Percentiles rank a stretch among this genome's conserved stretches.
These are phyloP conservation scores for Vigna radiata DNA, from an alignment of 306 rosid species.

Conservation along the genomic window DNA sequence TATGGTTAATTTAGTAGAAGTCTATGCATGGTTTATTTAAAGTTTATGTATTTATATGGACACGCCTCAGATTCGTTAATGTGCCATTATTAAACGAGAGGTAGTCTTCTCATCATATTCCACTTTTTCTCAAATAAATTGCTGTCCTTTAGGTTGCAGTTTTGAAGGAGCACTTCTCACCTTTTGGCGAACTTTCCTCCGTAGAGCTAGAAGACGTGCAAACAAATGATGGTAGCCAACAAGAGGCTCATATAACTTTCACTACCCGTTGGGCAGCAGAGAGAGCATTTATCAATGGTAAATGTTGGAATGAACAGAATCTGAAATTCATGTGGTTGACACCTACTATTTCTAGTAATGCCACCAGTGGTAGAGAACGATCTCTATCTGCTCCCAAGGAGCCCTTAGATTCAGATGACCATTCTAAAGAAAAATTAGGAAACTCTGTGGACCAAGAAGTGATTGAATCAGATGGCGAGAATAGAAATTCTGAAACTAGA, in stretches of 20 bases:
- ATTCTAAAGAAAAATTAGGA: slow-evolving; percentile 48
- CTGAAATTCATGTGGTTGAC: slow-evolving; percentile 74
- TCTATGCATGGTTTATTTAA: not conserved
- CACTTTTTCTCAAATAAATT: slow-evolving; percentile 36
- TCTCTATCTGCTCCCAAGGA: slow-evolving; percentile 61
- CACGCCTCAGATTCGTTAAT: slow-evolving; percentile 12
- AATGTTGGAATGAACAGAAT: slow-evolving; percentile 76
- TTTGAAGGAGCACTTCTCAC: slow-evolving; percentile 80
- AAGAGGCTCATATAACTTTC: slow-evolving; percentile 63
- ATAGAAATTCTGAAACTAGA: slow-evolving; percentile 45
- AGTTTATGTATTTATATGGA: slow-evolving; percentile 15
- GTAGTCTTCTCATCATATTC: not conserved
- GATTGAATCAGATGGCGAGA: slow-evolving; percentile 52
- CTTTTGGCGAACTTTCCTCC: slow-evolving; percentile 67
- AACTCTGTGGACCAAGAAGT: slow-evolving; percentile 47
- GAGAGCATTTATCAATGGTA: slow-evolving; percentile 71
- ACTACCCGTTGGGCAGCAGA: slow-evolving; percentile 76
- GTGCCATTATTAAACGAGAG: slow-evolving; percentile 16
- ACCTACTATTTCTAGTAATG: slow-evolving; percentile 52
- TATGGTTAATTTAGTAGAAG: slow-evolving; percentile 13
- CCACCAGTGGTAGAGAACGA: slow-evolving; percentile 53
- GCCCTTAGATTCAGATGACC: slow-evolving; percentile 48
- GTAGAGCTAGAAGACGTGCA: slow-evolving; percentile 65
- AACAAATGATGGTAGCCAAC: slow-evolving; percentile 46
- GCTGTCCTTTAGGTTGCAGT: slow-evolving; percentile 60